Base-by-base conservation (phyloP, 2,329 filamentous ascomycete genomes). In the Aspergillus felis region DNA sequence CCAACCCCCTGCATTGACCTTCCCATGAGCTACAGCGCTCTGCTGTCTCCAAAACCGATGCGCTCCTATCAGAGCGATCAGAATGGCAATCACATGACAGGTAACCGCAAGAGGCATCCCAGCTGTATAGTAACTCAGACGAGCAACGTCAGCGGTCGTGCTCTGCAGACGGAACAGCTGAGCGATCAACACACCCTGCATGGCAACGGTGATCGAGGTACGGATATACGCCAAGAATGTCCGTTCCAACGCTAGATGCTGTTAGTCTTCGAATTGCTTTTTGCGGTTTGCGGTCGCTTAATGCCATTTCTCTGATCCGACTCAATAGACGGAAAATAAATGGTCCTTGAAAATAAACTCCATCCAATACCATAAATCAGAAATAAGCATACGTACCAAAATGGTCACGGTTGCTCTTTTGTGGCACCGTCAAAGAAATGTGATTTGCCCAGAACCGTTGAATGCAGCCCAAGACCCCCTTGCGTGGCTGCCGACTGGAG, bases 401-500 rank as follows among this genome's bases (percentile, higher is more conserved):
- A 64, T 78, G 71, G 63, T 78, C 75, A 3, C 75, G 68, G 61
- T 76, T 76, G 27, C 67, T 73, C 57, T 74, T 74, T 52, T 75
- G 73, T 10, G 72, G 61, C 14, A 77, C 74, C 0, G 68, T 72
- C 60, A 77, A 50, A 4, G 66, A 68, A 7, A 78, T 69, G 61
- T 76, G 57, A n/a, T 74, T 96, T 87, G 61, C 88, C 91, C 75
- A 99, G 94, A 46, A 97, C 84, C 68, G 93, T 85, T 56, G 85
- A 78, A 76, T 92, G 90, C 63, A 84, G 81, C 27, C 86, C 84
- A 17, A 79, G 71, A 1, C 88, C 87, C 28, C 87, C 79, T 64
- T 64, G 14, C 52, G 52, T 59, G 56, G 41, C 32, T 28, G 28
- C 52, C 54, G 57, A 51, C 32, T 59, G 24, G 24, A 55, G 52